These are phyloP conservation scores for Gracilariopsis chorda DNA, from an alignment of 23 red algal genomes.

Conservation along the genomic window DNA sequence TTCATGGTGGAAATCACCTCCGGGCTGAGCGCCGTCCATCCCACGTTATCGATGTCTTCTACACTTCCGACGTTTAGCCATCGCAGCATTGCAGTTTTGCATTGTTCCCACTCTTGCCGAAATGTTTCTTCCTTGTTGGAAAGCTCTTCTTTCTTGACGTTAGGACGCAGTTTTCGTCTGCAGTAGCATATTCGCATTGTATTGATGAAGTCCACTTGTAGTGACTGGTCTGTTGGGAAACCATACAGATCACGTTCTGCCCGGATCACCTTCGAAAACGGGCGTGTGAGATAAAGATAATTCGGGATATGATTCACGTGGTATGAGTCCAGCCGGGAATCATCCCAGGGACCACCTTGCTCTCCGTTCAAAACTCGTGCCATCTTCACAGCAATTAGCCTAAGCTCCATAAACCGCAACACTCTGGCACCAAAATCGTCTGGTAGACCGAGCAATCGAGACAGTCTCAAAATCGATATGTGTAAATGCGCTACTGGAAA, in stretches of 20 bases:
- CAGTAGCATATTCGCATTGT: slow-evolving; percentile 51
- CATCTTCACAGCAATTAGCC: neutral
- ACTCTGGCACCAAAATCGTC: slow-evolving; percentile 45
- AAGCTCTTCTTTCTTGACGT: neutral
- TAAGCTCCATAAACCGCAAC: slow-evolving; percentile 34
- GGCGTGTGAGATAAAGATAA: neutral
- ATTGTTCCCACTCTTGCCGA: neutral
- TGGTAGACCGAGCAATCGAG: slow-evolving; percentile 8
- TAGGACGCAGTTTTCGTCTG: neutral
- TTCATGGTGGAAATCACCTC: neutral
- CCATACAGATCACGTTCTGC: neutral
- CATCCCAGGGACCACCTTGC: neutral
- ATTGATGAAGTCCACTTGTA: slow-evolving; percentile 49
- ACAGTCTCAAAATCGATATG: slow-evolving; percentile 8
- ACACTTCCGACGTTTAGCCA: slow-evolving; percentile 13
- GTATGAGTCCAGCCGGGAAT: neutral
- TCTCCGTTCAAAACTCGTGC: neutral
- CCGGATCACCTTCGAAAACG: neutral
- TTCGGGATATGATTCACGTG: neutral
- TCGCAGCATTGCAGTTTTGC: neutral
- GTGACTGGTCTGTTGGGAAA: slow-evolving; percentile 8
- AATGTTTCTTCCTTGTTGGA: neutral
- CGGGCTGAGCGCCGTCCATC: slow-evolving; percentile 14
- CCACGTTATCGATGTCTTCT: slow-evolving; percentile 19
- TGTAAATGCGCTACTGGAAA: slow-evolving; percentile 28